Evolutionary conservation across 1,139 yeast species (phyloP).

Genomic region (Yamadazyma sp.): DNA sequence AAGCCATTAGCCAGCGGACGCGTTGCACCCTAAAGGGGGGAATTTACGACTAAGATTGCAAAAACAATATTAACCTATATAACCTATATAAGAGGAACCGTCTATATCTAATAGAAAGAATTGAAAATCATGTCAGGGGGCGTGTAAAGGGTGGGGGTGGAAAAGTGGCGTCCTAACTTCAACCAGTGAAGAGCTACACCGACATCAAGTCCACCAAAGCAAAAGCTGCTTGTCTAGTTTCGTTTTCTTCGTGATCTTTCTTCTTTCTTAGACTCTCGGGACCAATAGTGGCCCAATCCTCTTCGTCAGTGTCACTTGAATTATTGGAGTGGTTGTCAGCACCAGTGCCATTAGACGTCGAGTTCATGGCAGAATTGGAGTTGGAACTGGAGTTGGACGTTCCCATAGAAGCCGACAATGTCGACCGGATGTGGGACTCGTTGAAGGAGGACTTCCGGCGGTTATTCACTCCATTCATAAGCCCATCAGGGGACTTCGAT

Average conservation of each 20-base stretch:
- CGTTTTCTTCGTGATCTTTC: constrained; percentile 35
- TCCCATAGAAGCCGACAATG: constrained; percentile 30
- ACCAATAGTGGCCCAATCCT: constrained; percentile 91
- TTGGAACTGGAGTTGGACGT: constrained; percentile 3
- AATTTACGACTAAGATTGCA: constrained; percentile 1
- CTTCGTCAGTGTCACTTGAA: constrained; percentile 76
- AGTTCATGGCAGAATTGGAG: constrained; percentile 4
- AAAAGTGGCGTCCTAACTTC: not conserved
- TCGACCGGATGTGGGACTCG: constrained; percentile 44
- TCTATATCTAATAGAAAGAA: constrained; percentile 2
- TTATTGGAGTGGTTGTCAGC: constrained; percentile 6
- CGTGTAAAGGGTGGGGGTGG: not conserved
- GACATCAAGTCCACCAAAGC: constrained; percentile 60
- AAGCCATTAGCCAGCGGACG: not conserved
- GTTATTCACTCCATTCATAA: constrained; percentile 16
- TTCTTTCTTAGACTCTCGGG: constrained; percentile 56
- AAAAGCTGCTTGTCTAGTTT: constrained; percentile 51
- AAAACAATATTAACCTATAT: too few species aligned
- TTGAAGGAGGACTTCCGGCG: constrained; percentile 46
- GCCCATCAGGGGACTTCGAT: constrained; percentile 19
- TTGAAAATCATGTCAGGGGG: not conserved
- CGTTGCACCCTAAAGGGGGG: constrained; percentile 6
- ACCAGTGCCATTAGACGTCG: constrained; percentile 4
- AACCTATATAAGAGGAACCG: not conserved
- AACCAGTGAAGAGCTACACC: constrained; percentile 4